These are phyloP conservation scores for Mycena olivaceomarginata DNA, from an alignment of 768 basidiomycete genomes.

Conservation along the genomic window DNA sequence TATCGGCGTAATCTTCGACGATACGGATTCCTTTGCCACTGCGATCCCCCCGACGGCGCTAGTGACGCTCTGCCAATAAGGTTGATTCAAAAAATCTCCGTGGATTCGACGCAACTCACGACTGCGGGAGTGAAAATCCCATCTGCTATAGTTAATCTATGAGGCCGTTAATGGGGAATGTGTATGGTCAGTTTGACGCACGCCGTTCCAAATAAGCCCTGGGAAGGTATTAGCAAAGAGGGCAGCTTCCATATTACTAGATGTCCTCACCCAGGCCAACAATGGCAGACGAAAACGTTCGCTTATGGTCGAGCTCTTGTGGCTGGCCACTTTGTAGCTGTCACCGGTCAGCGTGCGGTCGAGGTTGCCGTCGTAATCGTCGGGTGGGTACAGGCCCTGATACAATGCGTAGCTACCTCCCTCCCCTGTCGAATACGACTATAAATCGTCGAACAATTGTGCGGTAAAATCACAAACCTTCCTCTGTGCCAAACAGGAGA, in stretches of 20 bases:
- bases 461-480: slow-evolving; percentile 60
- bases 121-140: slow-evolving; percentile 83
- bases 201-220: slow-evolving; percentile 79
- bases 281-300: slow-evolving; percentile 67
- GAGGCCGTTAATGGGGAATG: neutral
- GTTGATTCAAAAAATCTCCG: neutral
- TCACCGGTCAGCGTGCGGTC: slow-evolving; percentile 75
- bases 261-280: slow-evolving; percentile 70
- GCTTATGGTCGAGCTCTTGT: slow-evolving; percentile 49
- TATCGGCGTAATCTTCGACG: slow-evolving; percentile 70
- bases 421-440: slow-evolving; percentile 65
- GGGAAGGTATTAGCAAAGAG: slow-evolving; percentile 8
- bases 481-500: slow-evolving; percentile 67
- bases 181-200: slow-evolving; percentile 43
- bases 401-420: slow-evolving; percentile 81
- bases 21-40: slow-evolving; percentile 72
- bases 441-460: slow-evolving; percentile 6
- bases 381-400: slow-evolving; percentile 76
- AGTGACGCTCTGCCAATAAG: slow-evolving; percentile 63
- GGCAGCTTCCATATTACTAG: neutral
- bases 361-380: slow-evolving; percentile 64
- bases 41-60: slow-evolving; percentile 83
- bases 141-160: slow-evolving; percentile 78
- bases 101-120: slow-evolving; percentile 44
- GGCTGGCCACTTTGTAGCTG: slow-evolving; percentile 48